Evolutionary conservation across 129 eudicot genomes (phyloP), one percentile per base, ranked within the genome.

Genomic region (Dittrichia graveolens): DNA sequence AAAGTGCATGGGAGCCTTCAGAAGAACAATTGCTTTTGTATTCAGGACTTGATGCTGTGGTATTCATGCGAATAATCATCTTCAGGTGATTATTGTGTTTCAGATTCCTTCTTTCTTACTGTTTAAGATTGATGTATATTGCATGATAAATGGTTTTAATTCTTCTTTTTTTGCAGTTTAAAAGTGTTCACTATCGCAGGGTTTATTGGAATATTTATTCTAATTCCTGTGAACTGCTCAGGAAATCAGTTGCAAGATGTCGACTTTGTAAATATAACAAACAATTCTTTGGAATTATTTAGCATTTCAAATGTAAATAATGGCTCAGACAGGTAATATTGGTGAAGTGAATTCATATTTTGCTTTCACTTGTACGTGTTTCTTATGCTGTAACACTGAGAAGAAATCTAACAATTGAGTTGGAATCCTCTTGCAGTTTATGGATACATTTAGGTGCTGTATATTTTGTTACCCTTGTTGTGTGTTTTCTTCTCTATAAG

Each of bases 41-140:
- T 69, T 77, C 87, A 31, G 96, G 96, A 54, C 82, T 89, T 65
- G 96, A 89, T 83, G 96, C 87, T 42, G 89, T 89, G 12, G 89
- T 86, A 14, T 89, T 89, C 41, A 79, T 86, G 74, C 75, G 89
- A 58, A 81, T 77, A 13, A 84, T 89, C 85, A 75, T 52, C 61
- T 83, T 89, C 85, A 89, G 96, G 96, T 89, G 45, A 70, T 63
- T 61, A 40, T 24, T 24, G n/a, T 57, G 41, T 19, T 66, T 72
- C 47, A n/a, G 4, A 55, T 60, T 39, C 16, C 60, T 47, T 49
- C 16, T 69, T 47, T 49, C 46, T 12, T 31, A 64, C 13, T 54
- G 39, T 67, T 68, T 38, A 9, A 35, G 38, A 39, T 37, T 59
- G 53, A 67, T 66, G 60, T 44, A 65, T 54, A 39, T 42, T 12